A percentile compares a stretch with the other conserved stretches of the same genome.
Conservation (phyloP, 352 stramenopile species). For the Aphanomyces euteiches region DNA sequence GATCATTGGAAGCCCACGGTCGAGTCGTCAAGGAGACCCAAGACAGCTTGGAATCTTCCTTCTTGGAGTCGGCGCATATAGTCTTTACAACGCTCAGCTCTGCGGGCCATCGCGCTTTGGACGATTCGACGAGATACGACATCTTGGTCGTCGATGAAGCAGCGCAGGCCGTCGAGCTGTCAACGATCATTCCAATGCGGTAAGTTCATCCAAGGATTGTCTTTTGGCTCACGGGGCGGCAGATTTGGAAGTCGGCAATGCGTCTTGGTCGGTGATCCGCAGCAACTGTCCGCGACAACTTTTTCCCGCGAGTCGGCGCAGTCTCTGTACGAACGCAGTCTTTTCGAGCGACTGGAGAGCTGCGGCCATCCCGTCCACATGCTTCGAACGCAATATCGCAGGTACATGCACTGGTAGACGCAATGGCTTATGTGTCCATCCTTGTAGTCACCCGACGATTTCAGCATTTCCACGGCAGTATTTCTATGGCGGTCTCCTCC, state of each 20-base stretch:
- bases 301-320: conserved; percentile 83
- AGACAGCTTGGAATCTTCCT: conserved; percentile 79
- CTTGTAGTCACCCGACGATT: conserved; percentile 66
- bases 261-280: conserved; percentile 90
- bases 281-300: conserved; percentile 91
- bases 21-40: conserved; percentile 63
- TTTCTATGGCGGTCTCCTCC: conserved; percentile 80
- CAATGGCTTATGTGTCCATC: background rate
- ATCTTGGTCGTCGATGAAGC: conserved; percentile 85
- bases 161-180: conserved; percentile 81
- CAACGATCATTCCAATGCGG: conserved; percentile 88
- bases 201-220: conserved; percentile 36
- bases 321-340: conserved; percentile 87
- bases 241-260: conserved; percentile 87
- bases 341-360: conserved; percentile 89
- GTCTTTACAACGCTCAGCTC: conserved; percentile 91
- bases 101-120: conserved; percentile 72
- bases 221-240: conserved; percentile 1
- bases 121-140: conserved; percentile 73
- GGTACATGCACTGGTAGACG: conserved; percentile 33
- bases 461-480: conserved; percentile 80
- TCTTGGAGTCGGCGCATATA: conserved; percentile 88
- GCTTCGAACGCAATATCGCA: conserved; percentile 84
- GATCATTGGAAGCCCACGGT: conserved; percentile 58
- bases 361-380: conserved; percentile 87